Conservation (phyloP, 2,329 filamentous ascomycete genomes). For the Verticillium zaregamsianum region DNA sequence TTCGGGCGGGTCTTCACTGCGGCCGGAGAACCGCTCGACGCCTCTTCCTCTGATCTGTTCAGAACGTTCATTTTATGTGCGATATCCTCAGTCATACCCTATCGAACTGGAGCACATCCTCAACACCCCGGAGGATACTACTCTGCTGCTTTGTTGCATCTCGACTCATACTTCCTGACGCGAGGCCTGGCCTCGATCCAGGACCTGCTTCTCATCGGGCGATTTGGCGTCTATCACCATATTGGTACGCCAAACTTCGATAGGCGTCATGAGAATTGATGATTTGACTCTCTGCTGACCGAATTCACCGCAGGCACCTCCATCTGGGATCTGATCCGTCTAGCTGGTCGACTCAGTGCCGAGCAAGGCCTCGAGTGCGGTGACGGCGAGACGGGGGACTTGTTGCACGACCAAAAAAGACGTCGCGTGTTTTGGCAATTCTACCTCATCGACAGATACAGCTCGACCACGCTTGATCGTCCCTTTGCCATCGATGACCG, state of each 20-base stretch:
- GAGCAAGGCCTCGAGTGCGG: slow-evolving; percentile 28
- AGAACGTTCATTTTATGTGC: slow-evolving; percentile 32
- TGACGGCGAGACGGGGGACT: slow-evolving; percentile 4
- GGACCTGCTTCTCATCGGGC: slow-evolving; percentile 32
- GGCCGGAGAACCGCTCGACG: neutral
- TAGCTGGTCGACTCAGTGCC: slow-evolving; percentile 35
- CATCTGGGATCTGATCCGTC: slow-evolving; percentile 34
- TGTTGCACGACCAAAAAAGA: slow-evolving; percentile 29
- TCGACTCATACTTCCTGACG: slow-evolving; percentile 23
- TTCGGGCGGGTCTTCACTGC: slow-evolving; percentile 15
- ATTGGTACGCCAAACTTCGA: slow-evolving; percentile 20
- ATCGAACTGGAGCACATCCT: slow-evolving; percentile 21
- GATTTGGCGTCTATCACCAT: slow-evolving; percentile 38
- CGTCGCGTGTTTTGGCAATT: slow-evolving; percentile 39
- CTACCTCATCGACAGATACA: slow-evolving; percentile 40
- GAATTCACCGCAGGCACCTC: slow-evolving; percentile 20
- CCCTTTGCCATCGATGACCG: slow-evolving; percentile 35
- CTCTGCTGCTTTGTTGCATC: slow-evolving; percentile 27
- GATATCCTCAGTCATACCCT: slow-evolving; percentile 27
- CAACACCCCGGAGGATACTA: slow-evolving; percentile 37
- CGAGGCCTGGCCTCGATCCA: slow-evolving; percentile 30
- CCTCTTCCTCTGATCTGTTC: slow-evolving; percentile 24
- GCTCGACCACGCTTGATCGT: slow-evolving; percentile 33
- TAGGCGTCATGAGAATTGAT: neutral
- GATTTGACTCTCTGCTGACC: neutral